Base-by-base conservation (phyloP, 208 protist species). In the Leptomonas seymouri region DNA sequence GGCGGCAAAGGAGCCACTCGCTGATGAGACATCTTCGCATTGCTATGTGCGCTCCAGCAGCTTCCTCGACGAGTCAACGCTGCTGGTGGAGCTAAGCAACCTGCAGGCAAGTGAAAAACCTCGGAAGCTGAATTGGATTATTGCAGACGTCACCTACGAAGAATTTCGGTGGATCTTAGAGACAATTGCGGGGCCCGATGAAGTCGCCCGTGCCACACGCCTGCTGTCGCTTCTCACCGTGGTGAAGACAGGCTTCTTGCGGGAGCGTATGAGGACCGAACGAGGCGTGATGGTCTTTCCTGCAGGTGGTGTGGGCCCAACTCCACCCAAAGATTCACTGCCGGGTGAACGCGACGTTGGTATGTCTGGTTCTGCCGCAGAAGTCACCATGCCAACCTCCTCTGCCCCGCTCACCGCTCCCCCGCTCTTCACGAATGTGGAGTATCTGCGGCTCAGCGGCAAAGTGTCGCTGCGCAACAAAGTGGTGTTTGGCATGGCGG, bases 161-260 rank as follows among this genome's bases (percentile, higher is more conserved):
- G 88, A 90, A 75, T 93, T 93, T 51, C 62, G 73, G 41, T 91
- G 88, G 88, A 91, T 93, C 61, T 56, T 91, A 23, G 83, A 89
- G 63, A 93, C 88, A 1, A 82, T 93, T 8, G 88, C 88, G 2
- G 88, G 88, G 5, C 82, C 79, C 1, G 64, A 65, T n/a, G 88
- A 93, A 67, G 48, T 86, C 8, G 66, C 68, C n/a, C 82, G 88
- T 16, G 88, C 88, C 1, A 53, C 67, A 0, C 59, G 64, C 15
- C 64, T 93, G 58, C 74, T 93, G 56, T 64, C 49, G 5, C 76
- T 83, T 23, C 65, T 86, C 27, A 56, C 61, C 23, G 79, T 88
- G 36, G 78, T 91, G 34, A 57, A 63, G 60, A 85, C 82, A 6
- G 51, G 56, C 27, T 70, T 74, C 42, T 53, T 87, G 30, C 71